A percentile compares a stretch with the other conserved stretches of the same genome.
Evolutionary conservation across 2,329 filamentous ascomycete species (phyloP).

Genomic region (Achaetomium macrosporum): DNA sequence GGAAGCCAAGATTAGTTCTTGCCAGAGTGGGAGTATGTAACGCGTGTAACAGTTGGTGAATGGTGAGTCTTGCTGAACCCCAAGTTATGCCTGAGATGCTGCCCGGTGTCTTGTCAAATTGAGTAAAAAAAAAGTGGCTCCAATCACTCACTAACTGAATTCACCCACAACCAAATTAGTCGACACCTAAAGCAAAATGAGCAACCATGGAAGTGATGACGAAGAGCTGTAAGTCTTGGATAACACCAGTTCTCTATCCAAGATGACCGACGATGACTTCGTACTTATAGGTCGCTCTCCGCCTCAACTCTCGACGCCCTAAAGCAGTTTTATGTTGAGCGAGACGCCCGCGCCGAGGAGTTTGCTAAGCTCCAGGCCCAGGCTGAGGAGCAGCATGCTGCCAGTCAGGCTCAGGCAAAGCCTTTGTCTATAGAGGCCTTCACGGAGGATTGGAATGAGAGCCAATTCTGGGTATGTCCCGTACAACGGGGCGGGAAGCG

Average conservation of each 20-base stretch:
- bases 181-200: constrained; percentile 19
- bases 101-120: too few species aligned
- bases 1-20: not conserved
- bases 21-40: not conserved
- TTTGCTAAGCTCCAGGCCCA: constrained; percentile 62
- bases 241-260: not conserved
- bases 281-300: constrained; percentile 53
- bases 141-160: not conserved
- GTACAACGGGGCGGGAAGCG: not conserved
- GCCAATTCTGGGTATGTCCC: constrained; percentile 68
- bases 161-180: not conserved
- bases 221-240: constrained; percentile 41
- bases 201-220: constrained; percentile 36
- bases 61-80: too few species aligned
- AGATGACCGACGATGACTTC: not conserved
- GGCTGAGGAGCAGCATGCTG: constrained; percentile 46
- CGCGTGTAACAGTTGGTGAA: not conserved
- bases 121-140: too few species aligned
- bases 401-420: constrained; percentile 17
- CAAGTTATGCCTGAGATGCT: too few species aligned
- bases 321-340: constrained; percentile 67
- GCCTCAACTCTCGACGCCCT: constrained; percentile 61
- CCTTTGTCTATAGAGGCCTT: constrained; percentile 63
- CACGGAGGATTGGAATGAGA: constrained; percentile 75
- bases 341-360: constrained; percentile 57